These are phyloP conservation scores for Colletotrichum phormii DNA, from an alignment of 2,329 filamentous ascomycete species.

Conservation along the genomic window DNA sequence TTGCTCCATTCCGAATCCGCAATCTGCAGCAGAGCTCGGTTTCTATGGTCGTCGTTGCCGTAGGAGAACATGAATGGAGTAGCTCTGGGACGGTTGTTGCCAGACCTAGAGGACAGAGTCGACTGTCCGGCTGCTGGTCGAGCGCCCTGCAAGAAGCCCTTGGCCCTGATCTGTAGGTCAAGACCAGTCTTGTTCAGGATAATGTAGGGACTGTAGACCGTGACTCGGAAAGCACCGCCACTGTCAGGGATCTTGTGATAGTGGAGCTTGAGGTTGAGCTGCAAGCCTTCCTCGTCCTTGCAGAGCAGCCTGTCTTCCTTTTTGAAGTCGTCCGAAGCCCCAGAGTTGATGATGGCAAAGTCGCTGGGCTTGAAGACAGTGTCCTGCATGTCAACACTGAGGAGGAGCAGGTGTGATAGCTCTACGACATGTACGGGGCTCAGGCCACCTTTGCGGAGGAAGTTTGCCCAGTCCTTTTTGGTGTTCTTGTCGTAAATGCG, in stretches of 20 bases:
- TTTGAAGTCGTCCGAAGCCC: conserved; percentile 86
- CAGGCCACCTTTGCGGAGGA: conserved; percentile 93
- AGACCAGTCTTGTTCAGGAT: conserved; percentile 95
- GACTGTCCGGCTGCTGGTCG: conserved; percentile 86
- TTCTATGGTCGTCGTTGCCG: conserved; percentile 87
- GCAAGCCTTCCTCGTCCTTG: conserved; percentile 85
- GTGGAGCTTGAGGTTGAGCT: conserved; percentile 85
- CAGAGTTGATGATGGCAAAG: conserved; percentile 96
- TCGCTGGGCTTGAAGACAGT: conserved; percentile 95
- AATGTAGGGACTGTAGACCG: conserved; percentile 94
- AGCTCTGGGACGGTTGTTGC: conserved; percentile 74
- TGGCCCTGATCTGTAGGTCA: conserved; percentile 87
- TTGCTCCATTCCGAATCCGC: conserved; percentile 96
- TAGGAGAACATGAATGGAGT: conserved; percentile 97
- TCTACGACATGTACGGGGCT: conserved; percentile 98
- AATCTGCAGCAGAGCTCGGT: conserved; percentile 87
- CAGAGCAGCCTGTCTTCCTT: conserved; percentile 83
- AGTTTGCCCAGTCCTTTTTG: conserved; percentile 99
- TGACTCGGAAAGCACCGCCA: conserved; percentile 95
- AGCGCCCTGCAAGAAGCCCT: conserved; percentile 86
- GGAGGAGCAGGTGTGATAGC: conserved; percentile 88
- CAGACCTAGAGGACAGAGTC: conserved; percentile 60
- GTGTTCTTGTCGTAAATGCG: conserved; percentile 99
- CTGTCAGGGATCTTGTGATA: conserved; percentile 92
- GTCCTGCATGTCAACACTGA: conserved; percentile 97